Evolutionary conservation across 164 flowering plant species (phyloP), one percentile per base, ranked within the genome.

Genomic region (Echeveria elegans): DNA sequence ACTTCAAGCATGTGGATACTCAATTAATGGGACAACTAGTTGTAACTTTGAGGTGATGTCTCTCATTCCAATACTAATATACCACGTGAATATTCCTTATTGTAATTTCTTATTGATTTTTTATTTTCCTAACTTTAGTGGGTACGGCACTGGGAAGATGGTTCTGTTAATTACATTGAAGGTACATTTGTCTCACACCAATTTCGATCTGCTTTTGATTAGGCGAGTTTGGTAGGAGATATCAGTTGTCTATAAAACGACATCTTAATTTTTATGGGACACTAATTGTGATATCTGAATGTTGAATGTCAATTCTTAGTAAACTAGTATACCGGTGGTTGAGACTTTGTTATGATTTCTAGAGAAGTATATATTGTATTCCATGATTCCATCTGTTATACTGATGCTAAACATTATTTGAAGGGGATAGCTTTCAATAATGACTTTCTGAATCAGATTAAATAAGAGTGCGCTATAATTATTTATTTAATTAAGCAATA

Each of bases 31-130:
- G 80, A 94, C 99, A 60, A 91, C 97, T 24, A 86, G 87, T 73
- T 94, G 99, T 69, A 91, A 91, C 68, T 94, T 91, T 82, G 97
- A 89, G 96, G 99, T 91, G 66, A n/a, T n/a, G n/a, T n/a, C n/a
- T n/a, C n/a, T n/a, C 11, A 5, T 37, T 36, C 21, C 7, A 12
- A 7, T 21, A 1, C 50, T 18, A 10, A 34, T 45, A 8, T 19
- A 50, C 11, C 26, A 41, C n/a, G 14, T 12, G 23, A 28, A 32
- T 5, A 58, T 21, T 47, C 2, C 40, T 11, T 64, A 10, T 63
- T 63, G 18, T 34, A 15, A 15, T 23, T 65, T 23, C 26, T 64
- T 40, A 23, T 1, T 45, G 24, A 30, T 43, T 23, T 34, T 26
- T 37, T 56, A 64, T 63, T 41, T 67, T 66, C 29, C 6, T 18